These are phyloP conservation scores for Aspergillus fumigatiaffinis DNA, from an alignment of 2,329 filamentous ascomycete genomes.

Conservation along the genomic window DNA sequence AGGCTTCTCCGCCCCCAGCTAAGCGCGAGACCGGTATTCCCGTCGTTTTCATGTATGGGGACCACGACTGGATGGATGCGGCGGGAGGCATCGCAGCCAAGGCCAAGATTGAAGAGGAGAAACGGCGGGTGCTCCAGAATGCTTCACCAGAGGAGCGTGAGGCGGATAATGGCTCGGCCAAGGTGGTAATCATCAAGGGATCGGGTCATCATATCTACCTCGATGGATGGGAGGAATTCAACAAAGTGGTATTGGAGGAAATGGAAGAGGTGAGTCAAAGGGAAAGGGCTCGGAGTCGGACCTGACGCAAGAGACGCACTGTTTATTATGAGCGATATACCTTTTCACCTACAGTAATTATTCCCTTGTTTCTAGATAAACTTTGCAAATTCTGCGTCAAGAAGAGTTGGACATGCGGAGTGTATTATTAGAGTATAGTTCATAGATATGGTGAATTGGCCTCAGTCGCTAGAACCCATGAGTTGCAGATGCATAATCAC, in stretches of 20 bases:
- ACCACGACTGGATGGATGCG: slow-evolving; percentile 98
- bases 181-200: slow-evolving; percentile 71
- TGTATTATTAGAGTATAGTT: not conserved
- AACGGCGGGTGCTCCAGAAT: slow-evolving; percentile 54
- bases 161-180: slow-evolving; percentile 73
- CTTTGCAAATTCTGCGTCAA: not conserved
- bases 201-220: slow-evolving; percentile 71
- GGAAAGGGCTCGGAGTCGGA: slow-evolving; percentile 17
- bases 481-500: not conserved
- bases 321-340: not conserved
- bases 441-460: not conserved
- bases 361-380: not conserved
- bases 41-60: slow-evolving; percentile 91
- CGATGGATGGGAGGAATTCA: slow-evolving; percentile 68
- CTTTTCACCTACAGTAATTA: not conserved
- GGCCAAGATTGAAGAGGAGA: slow-evolving; percentile 70
- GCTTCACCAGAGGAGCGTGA: slow-evolving; percentile 64
- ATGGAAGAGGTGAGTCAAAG: slow-evolving; percentile 57
- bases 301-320: not conserved
- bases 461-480: not conserved
- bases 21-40: slow-evolving; percentile 66
- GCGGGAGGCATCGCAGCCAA: slow-evolving; percentile 76
- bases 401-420: not conserved
- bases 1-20: slow-evolving; percentile 21
- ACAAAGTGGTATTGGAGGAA: slow-evolving; percentile 60